phyloP scores from a whole-genome alignment of 2,329 filamentous ascomycete species.

The Aspergillus quadrilineatus region DNA sequence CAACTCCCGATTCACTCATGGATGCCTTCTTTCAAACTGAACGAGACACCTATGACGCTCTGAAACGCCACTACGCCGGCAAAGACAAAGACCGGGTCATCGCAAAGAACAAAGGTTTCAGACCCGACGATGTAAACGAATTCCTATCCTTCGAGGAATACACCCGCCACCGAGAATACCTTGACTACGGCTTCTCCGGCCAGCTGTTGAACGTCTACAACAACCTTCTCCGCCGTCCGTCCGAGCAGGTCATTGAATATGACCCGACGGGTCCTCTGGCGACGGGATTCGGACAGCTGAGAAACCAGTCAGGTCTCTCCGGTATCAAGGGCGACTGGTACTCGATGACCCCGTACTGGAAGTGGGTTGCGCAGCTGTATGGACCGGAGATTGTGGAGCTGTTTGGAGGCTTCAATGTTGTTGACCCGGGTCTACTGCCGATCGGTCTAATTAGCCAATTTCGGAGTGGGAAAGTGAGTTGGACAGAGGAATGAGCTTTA shows the following conservation, averaged over 20 bases:
- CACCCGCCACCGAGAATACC: constrained; percentile 9
- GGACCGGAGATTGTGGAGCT: constrained; percentile 14
- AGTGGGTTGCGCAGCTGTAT: constrained; percentile 15
- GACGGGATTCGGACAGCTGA: neutral
- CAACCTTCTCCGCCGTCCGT: constrained; percentile 6
- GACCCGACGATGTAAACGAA: neutral
- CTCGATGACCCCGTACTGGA: constrained; percentile 13
- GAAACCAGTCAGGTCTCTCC: neutral
- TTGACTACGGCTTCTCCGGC: constrained; percentile 7
- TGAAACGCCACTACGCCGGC: constrained; percentile 1
- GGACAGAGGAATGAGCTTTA: constrained; percentile 1
- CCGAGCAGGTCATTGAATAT: constrained; percentile 5
- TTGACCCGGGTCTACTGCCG: constrained; percentile 15
- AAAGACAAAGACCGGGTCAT: neutral
- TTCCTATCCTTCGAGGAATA: constrained; percentile 18
- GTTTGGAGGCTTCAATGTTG: constrained; percentile 17
- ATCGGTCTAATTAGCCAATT: constrained; percentile 18
- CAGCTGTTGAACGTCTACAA: constrained; percentile 11
- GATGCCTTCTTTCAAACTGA: constrained; percentile 11
- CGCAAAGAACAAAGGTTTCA: neutral
- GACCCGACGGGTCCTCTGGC: constrained; percentile 1
- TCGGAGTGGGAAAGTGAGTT: constrained; percentile 14
- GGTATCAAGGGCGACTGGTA: constrained; percentile 6
- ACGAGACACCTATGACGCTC: neutral
- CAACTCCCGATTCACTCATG: constrained; percentile 2